Base-by-base conservation (phyloP, 345 rosid genomes). In the Sonneratia caseolaris region DNA sequence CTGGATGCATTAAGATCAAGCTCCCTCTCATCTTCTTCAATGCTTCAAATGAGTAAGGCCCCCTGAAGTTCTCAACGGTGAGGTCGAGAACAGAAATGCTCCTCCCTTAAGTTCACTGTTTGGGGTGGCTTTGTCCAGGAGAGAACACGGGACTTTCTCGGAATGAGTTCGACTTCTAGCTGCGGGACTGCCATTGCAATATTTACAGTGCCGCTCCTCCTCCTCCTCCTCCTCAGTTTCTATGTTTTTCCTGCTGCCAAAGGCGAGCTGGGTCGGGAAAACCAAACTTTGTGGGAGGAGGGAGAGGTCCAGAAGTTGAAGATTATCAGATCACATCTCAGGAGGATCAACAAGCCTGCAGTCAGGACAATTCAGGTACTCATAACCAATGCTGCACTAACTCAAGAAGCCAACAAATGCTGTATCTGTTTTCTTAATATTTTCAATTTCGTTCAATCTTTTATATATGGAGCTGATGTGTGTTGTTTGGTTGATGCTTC, bases 291-390 rank as follows among this genome's bases (percentile, higher is more conserved):
- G 65, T 82, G 86, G 69, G 89, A 93, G 0, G 82, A 74, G 72
- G 84, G 89, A 70, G 91, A 87, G 81, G 74, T 87, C 14, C 84
- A 72, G 77, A 49, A 90, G 82, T 68, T 85, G 22, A 84, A 76
- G 78, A 51, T 79, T 21, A 82, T 90, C 67, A 87, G 84, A 81
- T 59, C 86, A 55, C 90, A 80, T 71, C 97, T 95, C 51, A 68
- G 74, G n/a, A 92, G 83, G 82, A 86, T 95, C 83, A 95, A 92
- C 91, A 95, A 92, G 80, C 91, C 96, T 10, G 76, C 94, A 14
- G 75, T 89, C 68, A 88, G 88, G 87, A 89, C 97, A 66, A 87
- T 93, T 78, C 91, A 88, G 92, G 98, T 70, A 85, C 75, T 18
- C 72, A 42, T 42, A 1, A 48, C 68, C 12, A 3, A 65, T 12